Evolutionary conservation across 2,329 filamentous ascomycete genomes (phyloP).

Genomic region (Simplicillium sp.): DNA sequence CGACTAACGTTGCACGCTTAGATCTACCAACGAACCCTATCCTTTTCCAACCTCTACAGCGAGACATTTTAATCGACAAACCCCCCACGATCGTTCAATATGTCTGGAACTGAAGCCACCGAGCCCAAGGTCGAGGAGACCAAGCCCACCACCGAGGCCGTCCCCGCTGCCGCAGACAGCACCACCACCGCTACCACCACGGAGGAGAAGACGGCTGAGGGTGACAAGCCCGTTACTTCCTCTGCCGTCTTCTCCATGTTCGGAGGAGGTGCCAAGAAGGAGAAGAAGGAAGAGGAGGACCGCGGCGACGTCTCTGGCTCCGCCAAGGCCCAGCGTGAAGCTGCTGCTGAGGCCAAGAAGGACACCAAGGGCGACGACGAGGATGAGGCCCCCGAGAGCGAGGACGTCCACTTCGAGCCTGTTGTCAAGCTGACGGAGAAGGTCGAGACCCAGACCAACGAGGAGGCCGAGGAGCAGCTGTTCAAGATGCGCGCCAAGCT

Average conservation of each 20-base stretch:
- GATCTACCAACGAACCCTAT: too few relatives aligned
- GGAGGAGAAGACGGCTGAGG: slow-evolving; percentile 14
- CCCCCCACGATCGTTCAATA: slow-evolving; percentile 17
- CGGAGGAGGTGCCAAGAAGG: slow-evolving; percentile 92
- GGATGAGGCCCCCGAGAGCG: slow-evolving; percentile 74
- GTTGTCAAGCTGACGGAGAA: slow-evolving; percentile 94
- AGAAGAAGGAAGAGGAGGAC: slow-evolving; percentile 81
- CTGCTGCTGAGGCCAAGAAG: slow-evolving; percentile 43
- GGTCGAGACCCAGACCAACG: slow-evolving; percentile 95
- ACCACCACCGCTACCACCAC: slow-evolving; percentile 2
- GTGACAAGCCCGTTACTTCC: slow-evolving; percentile 37
- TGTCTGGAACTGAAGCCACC: slow-evolving; percentile 40
- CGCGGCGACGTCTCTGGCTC: slow-evolving; percentile 82
- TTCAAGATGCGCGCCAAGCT: slow-evolving; percentile 99
- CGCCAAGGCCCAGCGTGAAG: slow-evolving; percentile 67
- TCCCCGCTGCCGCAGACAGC: slow-evolving; percentile 10
- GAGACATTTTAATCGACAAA: too few relatives aligned
- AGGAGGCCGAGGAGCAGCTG: slow-evolving; percentile 91
- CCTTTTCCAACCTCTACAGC: too few relatives aligned
- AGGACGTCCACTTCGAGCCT: slow-evolving; percentile 94
- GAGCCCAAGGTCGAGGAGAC: slow-evolving; percentile 47
- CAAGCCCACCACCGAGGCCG: slow-evolving; percentile 14
- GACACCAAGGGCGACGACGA: slow-evolving; percentile 36
- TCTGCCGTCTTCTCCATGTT: slow-evolving; percentile 95
- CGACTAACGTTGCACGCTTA: too few relatives aligned